phyloP scores from a whole-genome alignment of 1,284 basidiomycete species.

The Cryptococcus sp. region DNA sequence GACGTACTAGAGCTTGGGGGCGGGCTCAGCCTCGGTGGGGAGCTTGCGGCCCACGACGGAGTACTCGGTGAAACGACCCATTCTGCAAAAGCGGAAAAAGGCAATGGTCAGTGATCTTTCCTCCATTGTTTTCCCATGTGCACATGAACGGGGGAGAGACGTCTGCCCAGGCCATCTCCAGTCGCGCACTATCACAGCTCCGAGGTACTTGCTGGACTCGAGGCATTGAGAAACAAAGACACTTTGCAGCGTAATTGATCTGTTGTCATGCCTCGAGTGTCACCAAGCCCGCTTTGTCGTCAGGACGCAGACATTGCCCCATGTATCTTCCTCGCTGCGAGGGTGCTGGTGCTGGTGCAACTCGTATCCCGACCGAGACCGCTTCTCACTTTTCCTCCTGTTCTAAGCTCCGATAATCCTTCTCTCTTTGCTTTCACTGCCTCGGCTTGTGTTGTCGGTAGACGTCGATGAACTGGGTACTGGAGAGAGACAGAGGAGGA shows the following conservation, averaged over 20 bases:
- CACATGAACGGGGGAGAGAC: background rate
- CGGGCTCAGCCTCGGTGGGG: conserved; percentile 89
- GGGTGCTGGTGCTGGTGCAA: background rate
- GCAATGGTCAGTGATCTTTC: conserved; percentile 6
- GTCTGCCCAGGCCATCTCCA: no score
- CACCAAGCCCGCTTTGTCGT: conserved; percentile 26
- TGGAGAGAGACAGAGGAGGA: background rate
- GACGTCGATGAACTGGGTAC: background rate
- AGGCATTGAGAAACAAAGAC: background rate
- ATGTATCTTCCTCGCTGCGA: conserved; percentile 44
- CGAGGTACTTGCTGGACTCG: conserved; percentile 17
- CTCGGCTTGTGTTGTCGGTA: background rate
- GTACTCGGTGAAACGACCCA: conserved; percentile 71
- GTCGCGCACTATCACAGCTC: conserved; percentile 9
- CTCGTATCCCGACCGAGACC: background rate
- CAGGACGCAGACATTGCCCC: conserved; percentile 52
- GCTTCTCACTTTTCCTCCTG: conserved; percentile 6
- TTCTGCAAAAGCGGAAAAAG: conserved; percentile 30
- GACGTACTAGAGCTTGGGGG: conserved; percentile 67
- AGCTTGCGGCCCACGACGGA: conserved; percentile 98
- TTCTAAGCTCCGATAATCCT: background rate
- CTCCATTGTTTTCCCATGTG: background rate
- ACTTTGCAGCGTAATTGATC: background rate
- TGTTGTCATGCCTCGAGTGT: background rate
- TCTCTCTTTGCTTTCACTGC: background rate